These are phyloP conservation scores for Escallonia rubra DNA, from an alignment of 129 eudicot species.

Conservation along the genomic window DNA sequence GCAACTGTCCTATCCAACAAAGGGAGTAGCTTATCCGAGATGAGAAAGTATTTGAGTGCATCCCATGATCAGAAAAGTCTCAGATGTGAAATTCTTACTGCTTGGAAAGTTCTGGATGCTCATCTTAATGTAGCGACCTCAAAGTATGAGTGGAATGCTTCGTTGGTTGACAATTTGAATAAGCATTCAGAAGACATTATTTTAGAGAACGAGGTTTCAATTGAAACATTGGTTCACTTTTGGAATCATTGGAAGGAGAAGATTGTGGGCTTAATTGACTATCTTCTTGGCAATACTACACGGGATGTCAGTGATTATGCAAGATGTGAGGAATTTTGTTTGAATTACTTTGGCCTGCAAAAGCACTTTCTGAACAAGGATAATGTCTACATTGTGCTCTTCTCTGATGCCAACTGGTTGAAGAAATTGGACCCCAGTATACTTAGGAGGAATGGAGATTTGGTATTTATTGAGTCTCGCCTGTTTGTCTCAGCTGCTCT, in stretches of 20 bases:
- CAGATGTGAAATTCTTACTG: slow-evolving; percentile 31
- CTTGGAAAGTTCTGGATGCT: slow-evolving; percentile 43
- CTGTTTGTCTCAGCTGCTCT: slow-evolving; percentile 35
- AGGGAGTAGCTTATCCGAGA: slow-evolving; percentile 26
- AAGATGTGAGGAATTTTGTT: slow-evolving; percentile 30
- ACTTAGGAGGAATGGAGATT: slow-evolving; percentile 22
- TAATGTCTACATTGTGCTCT: slow-evolving; percentile 26
- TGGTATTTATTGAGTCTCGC: slow-evolving; percentile 22
- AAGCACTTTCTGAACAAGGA: slow-evolving; percentile 16
- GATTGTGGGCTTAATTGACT: slow-evolving; percentile 22
- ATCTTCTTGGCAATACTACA: slow-evolving; percentile 27
- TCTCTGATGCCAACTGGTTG: slow-evolving; percentile 60
- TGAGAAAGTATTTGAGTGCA: slow-evolving; percentile 22
- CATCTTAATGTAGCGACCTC: slow-evolving; percentile 22
- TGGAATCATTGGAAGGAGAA: slow-evolving; percentile 52
- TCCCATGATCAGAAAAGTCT: slow-evolving; percentile 21
- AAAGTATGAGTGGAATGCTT: slow-evolving; percentile 47
- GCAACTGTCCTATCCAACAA: slow-evolving; percentile 29
- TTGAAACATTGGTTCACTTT: slow-evolving; percentile 39
- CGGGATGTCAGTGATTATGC: slow-evolving; percentile 13
- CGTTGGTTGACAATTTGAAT: slow-evolving; percentile 11
- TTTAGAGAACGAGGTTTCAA: slow-evolving; percentile 31
- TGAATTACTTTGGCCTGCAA: slow-evolving; percentile 56
- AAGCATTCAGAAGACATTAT: slow-evolving; percentile 26
- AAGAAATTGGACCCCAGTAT: slow-evolving; percentile 26